phyloP scores from a whole-genome alignment of 345 rosid genomes.

The Rhizophora mangle region DNA sequence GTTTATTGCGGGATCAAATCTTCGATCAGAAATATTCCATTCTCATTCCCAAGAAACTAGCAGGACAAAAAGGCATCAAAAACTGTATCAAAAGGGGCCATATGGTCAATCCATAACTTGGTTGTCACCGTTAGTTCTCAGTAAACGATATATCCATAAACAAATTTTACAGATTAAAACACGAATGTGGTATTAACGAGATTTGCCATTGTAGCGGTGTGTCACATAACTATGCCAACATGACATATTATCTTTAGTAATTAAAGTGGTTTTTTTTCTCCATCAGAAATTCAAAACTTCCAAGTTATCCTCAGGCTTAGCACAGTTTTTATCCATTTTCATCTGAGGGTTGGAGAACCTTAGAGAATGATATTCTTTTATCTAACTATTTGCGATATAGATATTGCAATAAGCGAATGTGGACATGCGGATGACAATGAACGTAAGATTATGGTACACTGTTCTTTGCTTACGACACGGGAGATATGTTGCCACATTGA shows the following conservation, averaged over 20 bases:
- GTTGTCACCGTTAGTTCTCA: neutral
- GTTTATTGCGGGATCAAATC: neutral
- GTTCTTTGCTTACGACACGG: constrained; percentile 11
- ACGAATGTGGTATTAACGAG: too few species aligned
- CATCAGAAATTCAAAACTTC: too few species aligned
- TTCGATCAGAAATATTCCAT: constrained; percentile 7
- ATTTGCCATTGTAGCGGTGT: too few species aligned
- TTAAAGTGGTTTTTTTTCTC: too few species aligned
- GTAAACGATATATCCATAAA: neutral
- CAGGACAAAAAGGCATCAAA: neutral
- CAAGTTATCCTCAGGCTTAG: too few species aligned
- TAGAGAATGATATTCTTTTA: too few species aligned
- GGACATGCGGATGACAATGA: neutral
- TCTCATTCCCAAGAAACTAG: constrained; percentile 25
- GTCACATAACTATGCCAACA: too few species aligned
- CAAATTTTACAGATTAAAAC: neutral
- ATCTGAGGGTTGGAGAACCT: too few species aligned
- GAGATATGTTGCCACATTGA: constrained; percentile 1
- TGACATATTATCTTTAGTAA: too few species aligned
- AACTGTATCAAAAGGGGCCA: neutral
- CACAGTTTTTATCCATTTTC: too few species aligned
- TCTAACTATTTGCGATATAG: too few species aligned
- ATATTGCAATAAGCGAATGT: neutral
- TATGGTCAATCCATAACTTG: neutral
- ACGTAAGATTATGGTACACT: constrained; percentile 12